These are phyloP conservation scores for Mortierella sp. DNA, from an alignment of 371 early-diverging fungal species.

Conservation along the genomic window DNA sequence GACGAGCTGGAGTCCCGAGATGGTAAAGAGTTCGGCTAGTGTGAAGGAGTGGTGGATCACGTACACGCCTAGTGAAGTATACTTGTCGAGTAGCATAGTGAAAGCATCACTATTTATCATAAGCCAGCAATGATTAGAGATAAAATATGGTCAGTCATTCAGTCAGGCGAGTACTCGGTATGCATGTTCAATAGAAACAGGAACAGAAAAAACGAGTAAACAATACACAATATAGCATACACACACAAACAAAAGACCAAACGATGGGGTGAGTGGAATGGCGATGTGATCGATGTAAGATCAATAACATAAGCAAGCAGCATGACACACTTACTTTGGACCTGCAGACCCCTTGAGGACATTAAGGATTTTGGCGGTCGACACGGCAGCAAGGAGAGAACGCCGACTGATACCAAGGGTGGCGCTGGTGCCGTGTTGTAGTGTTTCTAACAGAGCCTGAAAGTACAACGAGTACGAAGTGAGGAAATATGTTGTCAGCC, in stretches of 20 bases:
- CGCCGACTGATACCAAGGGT: constrained; percentile 72
- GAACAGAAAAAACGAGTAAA: constrained; percentile 1
- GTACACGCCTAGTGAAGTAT: constrained; percentile 79
- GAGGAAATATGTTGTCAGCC: too few relatives aligned
- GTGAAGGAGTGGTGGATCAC: constrained; percentile 82
- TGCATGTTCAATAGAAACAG: neutral
- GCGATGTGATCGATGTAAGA: neutral
- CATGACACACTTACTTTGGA: constrained; percentile 36
- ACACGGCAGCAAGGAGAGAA: constrained; percentile 69
- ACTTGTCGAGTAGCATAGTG: constrained; percentile 75
- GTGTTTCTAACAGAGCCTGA: constrained; percentile 71
- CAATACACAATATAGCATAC: neutral
- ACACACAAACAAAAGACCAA: neutral
- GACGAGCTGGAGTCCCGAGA: constrained; percentile 85
- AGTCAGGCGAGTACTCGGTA: constrained; percentile 1
- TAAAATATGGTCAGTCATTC: neutral
- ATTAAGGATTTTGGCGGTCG: constrained; percentile 69
- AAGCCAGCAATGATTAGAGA: neutral
- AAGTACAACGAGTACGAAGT: constrained; percentile 59
- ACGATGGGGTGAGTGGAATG: neutral
- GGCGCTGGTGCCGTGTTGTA: constrained; percentile 72
- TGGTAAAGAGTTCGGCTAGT: constrained; percentile 83
- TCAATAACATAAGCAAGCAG: neutral
- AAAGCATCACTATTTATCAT: constrained; percentile 62
- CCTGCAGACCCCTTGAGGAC: constrained; percentile 58